Base-by-base conservation (phyloP, 2,329 filamentous ascomycete genomes). In the Atkinsonella texensis region DNA sequence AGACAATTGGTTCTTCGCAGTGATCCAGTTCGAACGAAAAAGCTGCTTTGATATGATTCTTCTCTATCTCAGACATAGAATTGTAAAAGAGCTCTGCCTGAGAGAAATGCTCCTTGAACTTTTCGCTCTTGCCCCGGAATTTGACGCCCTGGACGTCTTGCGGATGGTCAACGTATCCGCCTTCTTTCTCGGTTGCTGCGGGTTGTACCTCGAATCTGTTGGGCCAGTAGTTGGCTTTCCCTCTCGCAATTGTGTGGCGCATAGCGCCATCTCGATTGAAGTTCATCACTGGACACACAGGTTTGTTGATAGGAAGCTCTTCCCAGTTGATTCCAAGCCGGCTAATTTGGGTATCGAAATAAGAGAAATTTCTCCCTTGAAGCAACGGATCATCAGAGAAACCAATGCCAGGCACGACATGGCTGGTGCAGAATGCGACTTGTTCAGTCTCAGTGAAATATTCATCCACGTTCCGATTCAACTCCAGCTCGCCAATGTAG, bases 71-170 rank as follows among this genome's bases (percentile, higher is more conserved):
- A 0, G 80, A 79, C 57, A 91, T 67, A 15, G 84, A 89, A 71
- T 91, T 91, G 71, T 82, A 91, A 71, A 93, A 93, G 1, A 91
- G 72, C 62, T 90, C 85, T 0, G 87, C 86, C 64, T 93, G 87
- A 48, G 77, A 83, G 67, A 79, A 80, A 63, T 91, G 85, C 55
- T 93, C 86, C 56, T 74, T 77, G 73, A 91, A 91, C 69, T 91
- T 91, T 58, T 75, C 75, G 56, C 81, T 85, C 61, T 79, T 74
- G 6, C 83, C 71, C 11, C 87, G 80, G 17, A 75, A 70, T 70
- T 93, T 91, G 63, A 87, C 81, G 3, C 86, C 86, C 4, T 71
- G 72, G 1, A 87, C 68, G 64, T 82, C 84, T 54, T 80, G 70
- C 0, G 68, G 69, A 0, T 81, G 85, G 46, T 89, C 85, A 4